Percentiles rank a stretch among this genome's conserved stretches.
phyloP scores from a whole-genome alignment of 2,329 filamentous ascomycete genomes.

The Claviceps quebecensis region DNA sequence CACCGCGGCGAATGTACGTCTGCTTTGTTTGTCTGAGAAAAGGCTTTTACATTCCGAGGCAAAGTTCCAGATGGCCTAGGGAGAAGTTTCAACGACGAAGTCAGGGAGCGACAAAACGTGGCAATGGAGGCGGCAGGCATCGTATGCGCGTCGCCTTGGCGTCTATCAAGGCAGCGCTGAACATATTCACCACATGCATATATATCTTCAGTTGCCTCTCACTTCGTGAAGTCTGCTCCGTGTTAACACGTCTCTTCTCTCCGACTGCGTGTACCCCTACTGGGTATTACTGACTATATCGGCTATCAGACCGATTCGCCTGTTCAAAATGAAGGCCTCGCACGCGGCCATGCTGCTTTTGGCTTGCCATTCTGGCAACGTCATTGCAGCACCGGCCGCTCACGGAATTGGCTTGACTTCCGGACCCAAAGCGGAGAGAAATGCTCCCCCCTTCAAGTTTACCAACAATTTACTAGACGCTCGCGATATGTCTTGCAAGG shows the following conservation, averaged over 20 bases:
- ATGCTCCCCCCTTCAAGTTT: not conserved
- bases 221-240: not conserved
- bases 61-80: not conserved
- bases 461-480: not conserved
- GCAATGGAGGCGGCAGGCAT: not conserved
- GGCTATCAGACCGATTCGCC: not conserved
- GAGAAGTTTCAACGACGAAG: not conserved
- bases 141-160: not conserved
- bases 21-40: not conserved
- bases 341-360: constrained; percentile 2
- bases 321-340: constrained; percentile 1
- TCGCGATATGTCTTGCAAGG: not conserved
- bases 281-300: not conserved
- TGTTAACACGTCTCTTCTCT: not conserved
- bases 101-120: not conserved
- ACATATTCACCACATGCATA: not conserved
- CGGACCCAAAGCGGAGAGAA: not conserved
- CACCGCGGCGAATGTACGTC: not conserved
- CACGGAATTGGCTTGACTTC: not conserved
- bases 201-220: not conserved
- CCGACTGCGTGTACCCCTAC: not conserved
- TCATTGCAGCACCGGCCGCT: not conserved
- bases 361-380: constrained; percentile 1
- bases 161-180: not conserved
- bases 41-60: not conserved